A percentile compares a stretch with the other conserved stretches of the same genome.
Evolutionary conservation across 1,284 basidiomycete genomes (phyloP).

Genomic region (Stereum hirsutum): DNA sequence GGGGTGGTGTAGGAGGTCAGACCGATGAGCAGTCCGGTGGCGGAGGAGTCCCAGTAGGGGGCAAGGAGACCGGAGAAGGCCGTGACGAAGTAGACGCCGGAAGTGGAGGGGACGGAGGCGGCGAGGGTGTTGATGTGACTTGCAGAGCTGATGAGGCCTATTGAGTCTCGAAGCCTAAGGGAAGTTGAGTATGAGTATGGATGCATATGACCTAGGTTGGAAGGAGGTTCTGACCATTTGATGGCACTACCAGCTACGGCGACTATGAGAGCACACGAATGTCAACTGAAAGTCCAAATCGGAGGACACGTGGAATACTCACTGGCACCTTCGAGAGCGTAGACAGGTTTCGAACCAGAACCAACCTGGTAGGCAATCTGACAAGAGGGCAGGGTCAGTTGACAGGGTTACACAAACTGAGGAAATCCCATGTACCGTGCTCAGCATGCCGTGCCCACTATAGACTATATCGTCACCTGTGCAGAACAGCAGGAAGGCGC

Average conservation of each 20-base stretch:
- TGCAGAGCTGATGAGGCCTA: conserved; percentile 77
- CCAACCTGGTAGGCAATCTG: conserved; percentile 92
- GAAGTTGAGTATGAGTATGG: conserved; percentile 1
- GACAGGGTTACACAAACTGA: not conserved
- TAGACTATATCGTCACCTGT: conserved; percentile 84
- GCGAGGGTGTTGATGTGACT: conserved; percentile 84
- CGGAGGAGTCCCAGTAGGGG: conserved; percentile 88
- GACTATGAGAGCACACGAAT: conserved; percentile 34
- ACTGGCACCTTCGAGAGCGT: conserved; percentile 93
- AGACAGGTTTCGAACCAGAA: conserved; percentile 69
- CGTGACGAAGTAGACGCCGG: conserved; percentile 96
- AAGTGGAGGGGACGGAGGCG: conserved; percentile 69
- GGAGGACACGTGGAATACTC: conserved; percentile 21
- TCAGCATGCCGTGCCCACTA: conserved; percentile 82
- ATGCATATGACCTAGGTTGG: conserved; percentile 1
- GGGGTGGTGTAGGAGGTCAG: conserved; percentile 91
- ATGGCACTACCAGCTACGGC: conserved; percentile 93
- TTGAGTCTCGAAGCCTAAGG: conserved; percentile 76
- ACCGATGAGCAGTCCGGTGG: conserved; percentile 78
- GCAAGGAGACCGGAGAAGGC: conserved; percentile 91
- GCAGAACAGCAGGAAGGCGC: conserved; percentile 92
- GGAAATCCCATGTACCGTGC: conserved; percentile 49
- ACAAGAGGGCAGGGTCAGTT: conserved; percentile 12
- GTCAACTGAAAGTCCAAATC: conserved; percentile 1
- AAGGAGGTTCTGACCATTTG: conserved; percentile 57